phyloP scores from a whole-genome alignment of 2,329 filamentous ascomycete species.

The Botrytis medusae region DNA sequence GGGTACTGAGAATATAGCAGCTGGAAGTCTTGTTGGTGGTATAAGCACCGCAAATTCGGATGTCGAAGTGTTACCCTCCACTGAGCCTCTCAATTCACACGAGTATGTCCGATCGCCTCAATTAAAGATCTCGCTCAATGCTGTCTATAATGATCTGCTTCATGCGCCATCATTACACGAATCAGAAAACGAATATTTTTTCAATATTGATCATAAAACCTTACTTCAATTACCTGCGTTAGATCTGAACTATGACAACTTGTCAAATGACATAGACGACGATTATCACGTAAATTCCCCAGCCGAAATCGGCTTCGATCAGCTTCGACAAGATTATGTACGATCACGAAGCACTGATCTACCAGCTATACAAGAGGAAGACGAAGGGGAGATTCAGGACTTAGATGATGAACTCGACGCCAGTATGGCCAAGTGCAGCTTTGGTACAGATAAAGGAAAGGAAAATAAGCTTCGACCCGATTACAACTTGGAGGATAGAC shows the following conservation, averaged over 20 bases:
- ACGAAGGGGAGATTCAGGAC: not conserved
- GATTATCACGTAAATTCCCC: not conserved
- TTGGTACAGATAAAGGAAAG: too few species aligned
- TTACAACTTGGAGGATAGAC: not conserved
- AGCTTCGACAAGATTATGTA: not conserved
- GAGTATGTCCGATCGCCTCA: not conserved
- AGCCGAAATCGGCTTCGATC: not conserved
- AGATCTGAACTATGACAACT: not conserved
- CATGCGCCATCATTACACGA: not conserved
- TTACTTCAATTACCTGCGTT: not conserved
- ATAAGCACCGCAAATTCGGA: not conserved
- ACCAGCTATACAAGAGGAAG: not conserved
- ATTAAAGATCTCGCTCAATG: not conserved
- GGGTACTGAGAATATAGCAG: not conserved
- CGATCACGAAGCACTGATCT: not conserved
- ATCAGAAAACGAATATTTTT: not conserved
- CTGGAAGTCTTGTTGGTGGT: not conserved
- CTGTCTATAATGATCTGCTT: not conserved
- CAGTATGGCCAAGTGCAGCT: not conserved
- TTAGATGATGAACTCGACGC: not conserved
- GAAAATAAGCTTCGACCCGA: not conserved
- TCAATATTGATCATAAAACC: not conserved
- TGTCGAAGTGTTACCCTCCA: not conserved
- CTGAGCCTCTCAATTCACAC: not conserved
- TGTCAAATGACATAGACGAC: not conserved